These are phyloP conservation scores for Lonicera japonica DNA, from an alignment of 129 eudicot genomes.

Conservation along the genomic window DNA sequence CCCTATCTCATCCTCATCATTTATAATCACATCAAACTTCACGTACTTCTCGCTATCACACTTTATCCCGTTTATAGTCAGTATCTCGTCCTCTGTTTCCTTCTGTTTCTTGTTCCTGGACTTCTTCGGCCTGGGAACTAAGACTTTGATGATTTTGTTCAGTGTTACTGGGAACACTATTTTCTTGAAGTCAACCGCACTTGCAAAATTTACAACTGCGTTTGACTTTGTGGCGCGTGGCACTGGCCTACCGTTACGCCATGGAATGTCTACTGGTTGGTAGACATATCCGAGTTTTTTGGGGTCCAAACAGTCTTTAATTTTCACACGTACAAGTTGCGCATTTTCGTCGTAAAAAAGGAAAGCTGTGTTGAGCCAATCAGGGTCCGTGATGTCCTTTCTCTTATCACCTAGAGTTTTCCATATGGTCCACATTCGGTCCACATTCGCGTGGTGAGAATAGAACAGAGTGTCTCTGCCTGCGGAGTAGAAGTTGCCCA, in stretches of 20 bases:
- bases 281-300: not conserved
- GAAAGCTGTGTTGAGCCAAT: not conserved
- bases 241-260: not conserved
- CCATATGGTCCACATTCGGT: conserved; percentile 38
- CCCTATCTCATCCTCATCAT: too few species aligned
- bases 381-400: not conserved
- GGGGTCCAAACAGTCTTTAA: not conserved
- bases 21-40: too few species aligned
- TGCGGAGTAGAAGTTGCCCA: conserved; percentile 41
- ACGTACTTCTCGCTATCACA: too few species aligned
- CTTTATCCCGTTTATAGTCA: too few species aligned
- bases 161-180: too few species aligned
- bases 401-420: not conserved
- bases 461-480: conserved; percentile 43
- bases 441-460: conserved; percentile 42
- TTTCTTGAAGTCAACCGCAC: not conserved
- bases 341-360: not conserved
- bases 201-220: conserved; percentile 30
- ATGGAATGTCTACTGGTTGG: not conserved
- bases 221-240: not conserved
- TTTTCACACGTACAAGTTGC: not conserved
- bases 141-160: too few species aligned
- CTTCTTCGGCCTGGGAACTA: conserved; percentile 12
- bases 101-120: conserved; percentile 7
- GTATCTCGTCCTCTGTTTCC: too few species aligned